phyloP scores from a whole-genome alignment of 2,329 filamentous ascomycete species.

The Ceratocystis colombiana region DNA sequence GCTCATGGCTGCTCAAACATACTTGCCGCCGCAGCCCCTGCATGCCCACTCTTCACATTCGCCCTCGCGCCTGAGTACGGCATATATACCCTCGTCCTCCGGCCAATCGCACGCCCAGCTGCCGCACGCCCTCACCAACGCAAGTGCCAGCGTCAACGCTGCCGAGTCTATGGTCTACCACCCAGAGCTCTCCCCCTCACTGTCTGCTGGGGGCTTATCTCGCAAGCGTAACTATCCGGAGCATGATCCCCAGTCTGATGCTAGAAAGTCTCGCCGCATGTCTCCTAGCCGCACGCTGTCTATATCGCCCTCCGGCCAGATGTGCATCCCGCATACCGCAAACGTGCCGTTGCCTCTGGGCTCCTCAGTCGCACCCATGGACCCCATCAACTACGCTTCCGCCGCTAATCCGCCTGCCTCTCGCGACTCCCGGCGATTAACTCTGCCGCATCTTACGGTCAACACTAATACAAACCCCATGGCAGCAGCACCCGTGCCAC shows the following conservation, averaged over 20 bases:
- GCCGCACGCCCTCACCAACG: neutral
- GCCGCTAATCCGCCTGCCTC: neutral
- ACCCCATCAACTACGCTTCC: neutral
- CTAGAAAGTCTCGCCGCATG: slow-evolving; percentile 19
- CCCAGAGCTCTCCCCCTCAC: slow-evolving; percentile 19
- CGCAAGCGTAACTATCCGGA: slow-evolving; percentile 27
- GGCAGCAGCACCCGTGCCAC: neutral
- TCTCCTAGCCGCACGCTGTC: neutral
- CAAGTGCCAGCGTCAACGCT: neutral
- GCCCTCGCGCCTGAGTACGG: slow-evolving; percentile 19
- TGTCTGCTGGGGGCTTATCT: slow-evolving; percentile 20
- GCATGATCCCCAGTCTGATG: slow-evolving; percentile 21
- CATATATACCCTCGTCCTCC: slow-evolving; percentile 11
- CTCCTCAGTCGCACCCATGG: neutral
- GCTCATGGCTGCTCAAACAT: slow-evolving; percentile 8
- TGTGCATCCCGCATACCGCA: neutral
- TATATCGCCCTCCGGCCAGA: neutral
- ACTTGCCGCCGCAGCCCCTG: slow-evolving; percentile 4
- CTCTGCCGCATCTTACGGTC: slow-evolving; percentile 21
- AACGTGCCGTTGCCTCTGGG: neutral
- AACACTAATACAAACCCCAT: slow-evolving; percentile 8
- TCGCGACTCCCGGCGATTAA: slow-evolving; percentile 15
- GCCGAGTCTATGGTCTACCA: slow-evolving; percentile 11
- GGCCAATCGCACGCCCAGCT: neutral
- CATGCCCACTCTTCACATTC: slow-evolving; percentile 22